Base-by-base conservation (phyloP, 148 eudicot genomes). In the Camellia japonica region DNA sequence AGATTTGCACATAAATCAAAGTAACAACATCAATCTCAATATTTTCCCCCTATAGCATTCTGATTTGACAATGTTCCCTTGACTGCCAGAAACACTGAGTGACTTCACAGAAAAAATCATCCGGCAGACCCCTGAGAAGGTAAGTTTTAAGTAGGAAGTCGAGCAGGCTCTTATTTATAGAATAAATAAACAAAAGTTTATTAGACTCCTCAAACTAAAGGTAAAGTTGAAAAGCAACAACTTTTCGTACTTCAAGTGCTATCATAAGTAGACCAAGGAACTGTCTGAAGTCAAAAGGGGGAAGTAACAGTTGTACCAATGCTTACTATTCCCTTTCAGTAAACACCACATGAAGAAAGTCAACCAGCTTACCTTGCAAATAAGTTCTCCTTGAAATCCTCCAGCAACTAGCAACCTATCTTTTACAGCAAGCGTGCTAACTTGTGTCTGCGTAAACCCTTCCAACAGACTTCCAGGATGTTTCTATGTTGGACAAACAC, bases 321-420 rank as follows among this genome's bases (percentile, higher is more conserved):
- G 44, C 43, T 62, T 12, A 49, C 20, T 47, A 30, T 49, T 42
- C 12, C 49, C 72, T 4, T 68, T 15, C 69, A 23, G 15, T 66
- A 66, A 66, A 20, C 16, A 41, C n/a, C 63, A 11, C 7, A 43
- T 30, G 46, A 75, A 42, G 52, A 14, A 56, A 56, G 43, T 59
- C 15, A 55, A 42, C 38, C 1, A 47, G 75, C 86, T 52, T 54
- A 90, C 97, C 97, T 93, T 93, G 90, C 95, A 91, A 74, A 93
- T 91, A 84, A 93, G 89, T 79, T 93, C 95, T 78, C 97, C 97
- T 60, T 87, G 95, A 84, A 93, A 90, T 75, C 97, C 97, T 62
- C 97, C 97, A 78, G 93, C 95, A 82, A 93, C 91, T 42, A 93
- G 85, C 87, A 93, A 78, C 72, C 88, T 89, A 79, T 91, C 91